Base-by-base conservation (phyloP, 2,329 filamentous ascomycete genomes). In the Curvularia hawaiiensis region DNA sequence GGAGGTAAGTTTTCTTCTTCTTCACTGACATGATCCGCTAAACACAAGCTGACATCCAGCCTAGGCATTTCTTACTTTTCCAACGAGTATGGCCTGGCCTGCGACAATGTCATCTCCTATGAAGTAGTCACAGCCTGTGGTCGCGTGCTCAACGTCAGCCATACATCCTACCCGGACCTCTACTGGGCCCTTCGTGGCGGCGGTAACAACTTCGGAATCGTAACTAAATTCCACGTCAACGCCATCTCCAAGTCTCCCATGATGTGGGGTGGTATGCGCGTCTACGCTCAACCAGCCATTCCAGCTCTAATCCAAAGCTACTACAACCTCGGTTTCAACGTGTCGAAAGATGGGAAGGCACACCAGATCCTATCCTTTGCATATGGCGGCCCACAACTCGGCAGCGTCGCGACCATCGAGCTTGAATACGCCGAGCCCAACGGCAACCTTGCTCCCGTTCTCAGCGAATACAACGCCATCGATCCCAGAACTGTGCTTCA, bases 131-230 rank as follows among this genome's bases (percentile, higher is more conserved):
- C 63, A 1, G 66, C 67, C 1, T 62, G 58, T 30, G 66, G 67
- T 4, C 8, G 52, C 14, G 52, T 69, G 7, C 49, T 71, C 33
- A 65, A 47, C 7, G 67, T 60, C 30, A 68, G 52, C 38, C 7
- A 59, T 30, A 63, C 30, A 2, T 58, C 73, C 9, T 78, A 77
- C 40, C 58, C 61, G 0, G 79, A 81, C 43, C 75, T 79, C 4
- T 79, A 73, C 63, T 71, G 65, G 59, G 74, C 74, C 1, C 66
- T 78, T 7, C 73, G 75, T 18, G 76, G 77, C 3, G 73, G 71
- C 11, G 69, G 69, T 3, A 70, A 68, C 50, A 75, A 75, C 54
- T 75, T 75, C 44, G 80, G 73, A 22, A 67, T 76, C 28, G 66
- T 75, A 16, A 75, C 71, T 1, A 60, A 64, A 31, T 73, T 74